Evolutionary conservation across 345 rosid genomes (phyloP).

Genomic region (Bruguiera sexangula): DNA sequence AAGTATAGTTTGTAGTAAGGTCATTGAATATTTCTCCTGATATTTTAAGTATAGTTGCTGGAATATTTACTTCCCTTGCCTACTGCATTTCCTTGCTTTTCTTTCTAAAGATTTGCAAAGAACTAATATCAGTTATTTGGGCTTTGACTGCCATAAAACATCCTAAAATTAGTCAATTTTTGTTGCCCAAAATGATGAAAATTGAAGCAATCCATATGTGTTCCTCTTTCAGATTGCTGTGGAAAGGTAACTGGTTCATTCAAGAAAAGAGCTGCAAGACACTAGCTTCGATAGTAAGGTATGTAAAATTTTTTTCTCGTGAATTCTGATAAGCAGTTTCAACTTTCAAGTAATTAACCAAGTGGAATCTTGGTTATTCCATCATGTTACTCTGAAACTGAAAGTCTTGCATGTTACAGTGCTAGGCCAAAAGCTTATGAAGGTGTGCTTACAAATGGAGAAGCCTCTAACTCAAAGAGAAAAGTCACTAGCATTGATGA

Average conservation of each 20-base stretch:
- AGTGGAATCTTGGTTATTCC: not conserved
- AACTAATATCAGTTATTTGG: too few species aligned
- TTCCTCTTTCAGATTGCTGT: conserved; percentile 68
- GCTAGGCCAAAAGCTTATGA: conserved; percentile 66
- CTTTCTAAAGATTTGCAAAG: too few species aligned
- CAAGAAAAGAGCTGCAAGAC: conserved; percentile 98
- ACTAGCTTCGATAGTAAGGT: conserved; percentile 82
- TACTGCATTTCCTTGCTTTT: too few species aligned
- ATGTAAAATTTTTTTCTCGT: conserved; percentile 21
- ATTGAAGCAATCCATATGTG: conserved; percentile 22
- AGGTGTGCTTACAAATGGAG: conserved; percentile 50
- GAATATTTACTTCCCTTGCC: too few species aligned
- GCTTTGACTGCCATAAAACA: not conserved
- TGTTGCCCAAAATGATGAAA: conserved; percentile 16
- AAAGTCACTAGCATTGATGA: conserved; percentile 61
- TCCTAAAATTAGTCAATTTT: conserved; percentile 2
- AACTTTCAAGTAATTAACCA: conserved; percentile 9
- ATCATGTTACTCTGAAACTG: not conserved
- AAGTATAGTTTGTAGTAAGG: too few species aligned
- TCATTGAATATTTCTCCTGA: too few species aligned
- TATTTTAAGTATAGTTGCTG: too few species aligned
- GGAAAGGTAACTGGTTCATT: conserved; percentile 92
- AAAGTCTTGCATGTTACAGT: conserved; percentile 27
- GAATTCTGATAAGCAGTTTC: conserved; percentile 14
- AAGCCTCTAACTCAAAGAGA: conserved; percentile 66